These are phyloP conservation scores for Cytospora piceicola DNA, from an alignment of 2,329 filamentous ascomycete genomes.

Conservation along the genomic window DNA sequence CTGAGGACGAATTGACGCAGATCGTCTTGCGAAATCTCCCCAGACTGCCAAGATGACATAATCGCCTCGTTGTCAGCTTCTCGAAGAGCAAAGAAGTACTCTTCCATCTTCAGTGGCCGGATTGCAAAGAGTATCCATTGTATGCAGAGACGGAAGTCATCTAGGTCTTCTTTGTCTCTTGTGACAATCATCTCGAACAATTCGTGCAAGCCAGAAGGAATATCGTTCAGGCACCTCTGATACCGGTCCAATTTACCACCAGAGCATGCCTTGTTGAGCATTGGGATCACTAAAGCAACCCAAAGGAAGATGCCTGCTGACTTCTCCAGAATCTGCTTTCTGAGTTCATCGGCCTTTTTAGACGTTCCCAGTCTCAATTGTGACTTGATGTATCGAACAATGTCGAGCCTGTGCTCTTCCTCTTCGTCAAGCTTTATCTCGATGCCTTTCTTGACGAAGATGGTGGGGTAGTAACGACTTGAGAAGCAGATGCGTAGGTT, in stretches of 20 bases:
- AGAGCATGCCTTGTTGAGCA: conserved; percentile 43
- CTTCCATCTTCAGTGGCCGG: conserved; percentile 45
- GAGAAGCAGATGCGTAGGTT: conserved; percentile 47
- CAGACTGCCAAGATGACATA: background rate
- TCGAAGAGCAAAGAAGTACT: conserved; percentile 47
- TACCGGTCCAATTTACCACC: conserved; percentile 14
- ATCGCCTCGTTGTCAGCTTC: background rate
- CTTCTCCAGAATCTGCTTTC: conserved; percentile 1
- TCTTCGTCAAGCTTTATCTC: conserved; percentile 6
- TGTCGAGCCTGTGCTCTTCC: background rate
- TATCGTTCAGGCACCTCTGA: conserved; percentile 35
- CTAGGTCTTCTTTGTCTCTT: conserved; percentile 48
- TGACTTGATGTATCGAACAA: conserved; percentile 3
- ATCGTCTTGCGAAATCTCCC: conserved; percentile 19
- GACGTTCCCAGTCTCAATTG: background rate
- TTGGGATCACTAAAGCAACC: conserved; percentile 45
- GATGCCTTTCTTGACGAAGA: conserved; percentile 34
- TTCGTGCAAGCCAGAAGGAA: conserved; percentile 42
- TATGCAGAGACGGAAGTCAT: conserved; percentile 50
- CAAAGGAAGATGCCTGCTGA: conserved; percentile 35
- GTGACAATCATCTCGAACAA: conserved; percentile 57
- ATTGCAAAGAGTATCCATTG: conserved; percentile 58
- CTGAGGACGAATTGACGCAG: conserved; percentile 43
- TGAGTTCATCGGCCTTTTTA: background rate
- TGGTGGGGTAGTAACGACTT: conserved; percentile 51